Evolutionary conservation across 306 rosid genomes (phyloP).

Genomic region (Lagenaria siceraria): DNA sequence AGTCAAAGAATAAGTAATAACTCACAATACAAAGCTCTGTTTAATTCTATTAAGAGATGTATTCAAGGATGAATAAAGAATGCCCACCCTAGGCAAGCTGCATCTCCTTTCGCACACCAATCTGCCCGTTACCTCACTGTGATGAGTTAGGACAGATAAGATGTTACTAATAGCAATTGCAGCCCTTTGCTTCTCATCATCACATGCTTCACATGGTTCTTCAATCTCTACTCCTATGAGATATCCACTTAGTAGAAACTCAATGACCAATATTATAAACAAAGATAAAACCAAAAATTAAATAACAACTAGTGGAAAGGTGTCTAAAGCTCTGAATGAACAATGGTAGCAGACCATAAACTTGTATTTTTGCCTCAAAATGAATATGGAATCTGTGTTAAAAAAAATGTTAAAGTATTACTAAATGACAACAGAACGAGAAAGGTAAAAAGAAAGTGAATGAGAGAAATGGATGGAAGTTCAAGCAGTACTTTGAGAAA

Average conservation of each 20-base stretch:
- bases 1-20: constrained; percentile 30
- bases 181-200: constrained; percentile 53
- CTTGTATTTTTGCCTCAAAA: background rate
- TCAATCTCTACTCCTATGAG: constrained; percentile 42
- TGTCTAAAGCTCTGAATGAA: background rate
- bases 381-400: background rate
- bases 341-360: background rate
- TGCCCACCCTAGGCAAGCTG: constrained; percentile 47
- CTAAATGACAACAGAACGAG: background rate
- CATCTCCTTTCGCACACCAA: constrained; percentile 66
- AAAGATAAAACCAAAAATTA: background rate
- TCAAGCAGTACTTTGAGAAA: background rate
- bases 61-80: constrained; percentile 71
- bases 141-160: constrained; percentile 65
- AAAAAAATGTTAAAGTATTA: background rate
- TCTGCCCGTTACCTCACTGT: constrained; percentile 63
- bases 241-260: constrained; percentile 6
- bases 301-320: background rate
- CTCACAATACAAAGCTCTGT: constrained; percentile 99
- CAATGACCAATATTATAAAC: background rate
- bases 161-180: constrained; percentile 41
- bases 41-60: constrained; percentile 99
- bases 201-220: constrained; percentile 70
- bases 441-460: background rate
- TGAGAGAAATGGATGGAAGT: background rate